Base-by-base conservation (phyloP, 352 stramenopile species). In the Phytophthora sp. region DNA sequence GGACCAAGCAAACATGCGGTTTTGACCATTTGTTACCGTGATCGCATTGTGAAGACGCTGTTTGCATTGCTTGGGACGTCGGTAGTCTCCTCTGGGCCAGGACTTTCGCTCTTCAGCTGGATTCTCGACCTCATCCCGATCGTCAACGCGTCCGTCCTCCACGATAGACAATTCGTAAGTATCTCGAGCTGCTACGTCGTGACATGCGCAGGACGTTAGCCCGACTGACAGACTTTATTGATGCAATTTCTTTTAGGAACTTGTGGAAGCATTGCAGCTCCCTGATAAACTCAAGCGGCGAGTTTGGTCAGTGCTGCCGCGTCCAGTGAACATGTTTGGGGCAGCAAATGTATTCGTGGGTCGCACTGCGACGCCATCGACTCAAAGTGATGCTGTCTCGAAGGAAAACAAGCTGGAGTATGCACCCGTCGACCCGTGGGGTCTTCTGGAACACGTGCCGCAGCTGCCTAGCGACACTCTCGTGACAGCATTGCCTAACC, bases 71-170 rank as follows among this genome's bases (percentile, higher is more conserved):
- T 96, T 15, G 77, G 80, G 9, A 94, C 86, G 3, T 86, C 85
- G n/a, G 69, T 74, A 26, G 79, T 90, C 16, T 81, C 74, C 13
- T 77, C 67, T 35, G 86, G 76, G 29, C 69, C 77, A 0, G 86
- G 88, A 1, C 50, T 92, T 9, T 91, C 88, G 27, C 80, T 96
- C 6, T 96, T 96, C 54, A 90, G 80, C 57, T 96, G 88, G 88
- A 94, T 94, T 51, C 55, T 96, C 44, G 88, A 96, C 65, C 68
- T 96, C 57, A 89, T 96, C 62, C 86, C 86, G 15, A 67, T 90
- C 39, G 73, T 94, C 42, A 88, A 86, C 51, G 82, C 81, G 2
- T 90, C 82, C 2, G 79, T 94, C 9, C 76, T 92, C 6, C 79
- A 92, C 21, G 79, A 88, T 44, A 84, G 87, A 38, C 82, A 91